Base-by-base conservation (phyloP, 2,329 filamentous ascomycete genomes). In the Penicillium expansum region DNA sequence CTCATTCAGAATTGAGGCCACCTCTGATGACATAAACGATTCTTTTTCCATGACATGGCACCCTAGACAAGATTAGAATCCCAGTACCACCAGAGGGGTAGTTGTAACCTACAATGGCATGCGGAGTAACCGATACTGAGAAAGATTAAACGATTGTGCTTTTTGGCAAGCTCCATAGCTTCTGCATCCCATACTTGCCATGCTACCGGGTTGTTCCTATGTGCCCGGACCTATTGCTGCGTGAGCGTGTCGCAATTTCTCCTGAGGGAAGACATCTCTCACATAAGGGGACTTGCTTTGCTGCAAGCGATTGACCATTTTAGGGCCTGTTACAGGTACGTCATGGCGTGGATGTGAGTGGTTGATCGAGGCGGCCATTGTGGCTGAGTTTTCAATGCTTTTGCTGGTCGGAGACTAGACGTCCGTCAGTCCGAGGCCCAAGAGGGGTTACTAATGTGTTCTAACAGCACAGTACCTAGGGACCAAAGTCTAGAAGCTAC, bases 71-170 rank as follows among this genome's bases (percentile, higher is more conserved):
- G 16, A 63, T 73, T 60, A 69, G 58, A 52, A 38, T 41, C 35
- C 18, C 37, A 10, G 24, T 32, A 29, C 5, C 10, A 24, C 22
- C 3, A 30, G 9, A 18, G 3, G 11, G 22, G 27, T 33, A 11
- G 32, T 16, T 16, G 6, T 4, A 24, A 79, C 88, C 71, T 77
- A 94, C 94, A 96, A 78, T 97, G 93, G 73, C 94, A 97, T 41
- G 94, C 92, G 20, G 89, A 89, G 79, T 96, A 99, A 48, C 94
- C 94, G 69, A 97, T 92, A 72, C 93, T 95, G 60, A 97, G 80
- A 71, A 97, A 97, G 58, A 99, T 87, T 57, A 96, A 81, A 69
- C 92, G 90, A 74, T 97, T 95, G 65, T 92, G 86, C 65, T 81
- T 84, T 73, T 85, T 89, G 16, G 94, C 93, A 47, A 92, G 81